Percentiles rank a stretch among this genome's conserved stretches.
Evolutionary conservation across 352 stramenopile genomes (phyloP).

Genomic region (Pythium brassicae): DNA sequence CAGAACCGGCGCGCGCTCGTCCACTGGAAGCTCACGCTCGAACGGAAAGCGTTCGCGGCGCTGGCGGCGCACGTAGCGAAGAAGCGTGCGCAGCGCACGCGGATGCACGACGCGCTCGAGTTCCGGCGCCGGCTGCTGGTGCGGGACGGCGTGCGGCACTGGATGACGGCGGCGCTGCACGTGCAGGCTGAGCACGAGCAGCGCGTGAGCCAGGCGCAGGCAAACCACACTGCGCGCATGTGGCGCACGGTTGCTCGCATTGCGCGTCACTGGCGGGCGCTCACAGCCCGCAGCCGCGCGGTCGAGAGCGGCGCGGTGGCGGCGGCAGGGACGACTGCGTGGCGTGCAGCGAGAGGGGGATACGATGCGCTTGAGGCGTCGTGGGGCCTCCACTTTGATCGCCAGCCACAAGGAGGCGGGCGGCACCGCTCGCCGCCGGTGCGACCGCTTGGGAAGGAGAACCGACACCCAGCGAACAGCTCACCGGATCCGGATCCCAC

Average conservation of each 20-base stretch:
- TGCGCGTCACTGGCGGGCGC: conserved; percentile 14
- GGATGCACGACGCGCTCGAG: conserved; percentile 15
- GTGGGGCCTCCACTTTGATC: neutral
- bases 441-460: conserved; percentile 1
- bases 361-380: neutral
- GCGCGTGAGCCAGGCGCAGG: conserved; percentile 6
- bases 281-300: conserved; percentile 3
- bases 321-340: neutral
- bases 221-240: conserved; percentile 5
- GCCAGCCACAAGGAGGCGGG: neutral
- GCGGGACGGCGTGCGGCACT: conserved; percentile 14
- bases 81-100: conserved; percentile 10
- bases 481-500: neutral
- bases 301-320: neutral
- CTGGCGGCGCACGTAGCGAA: conserved; percentile 4
- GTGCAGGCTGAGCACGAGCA: conserved; percentile 13
- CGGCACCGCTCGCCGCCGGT: conserved; percentile 1
- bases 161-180: conserved; percentile 15
- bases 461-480: neutral
- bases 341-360: neutral
- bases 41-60: conserved; percentile 8
- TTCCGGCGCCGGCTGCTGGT: conserved; percentile 15
- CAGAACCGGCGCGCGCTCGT: conserved; percentile 12
- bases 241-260: conserved; percentile 18
- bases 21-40: conserved; percentile 19